phyloP scores from a whole-genome alignment of 73 alveolate genomes.

The Paramecium sexaurelia region DNA sequence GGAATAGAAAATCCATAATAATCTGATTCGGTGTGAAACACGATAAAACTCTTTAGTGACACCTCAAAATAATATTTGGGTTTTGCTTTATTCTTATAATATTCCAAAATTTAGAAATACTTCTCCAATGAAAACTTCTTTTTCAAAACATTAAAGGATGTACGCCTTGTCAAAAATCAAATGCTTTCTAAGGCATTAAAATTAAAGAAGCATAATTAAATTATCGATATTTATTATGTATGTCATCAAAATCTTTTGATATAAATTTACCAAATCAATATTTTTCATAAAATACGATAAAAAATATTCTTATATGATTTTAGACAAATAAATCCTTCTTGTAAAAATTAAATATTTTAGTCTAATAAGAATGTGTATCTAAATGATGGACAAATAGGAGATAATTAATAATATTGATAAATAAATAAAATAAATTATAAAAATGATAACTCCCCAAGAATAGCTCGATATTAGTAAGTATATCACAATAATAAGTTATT shows the following conservation, averaged over 20 bases:
- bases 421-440: background rate
- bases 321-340: background rate
- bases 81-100: background rate
- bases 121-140: constrained; percentile 44
- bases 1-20: background rate
- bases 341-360: too few relatives aligned
- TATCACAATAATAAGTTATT: background rate
- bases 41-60: background rate
- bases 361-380: too few relatives aligned
- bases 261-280: background rate
- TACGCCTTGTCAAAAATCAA: background rate
- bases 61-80: constrained; percentile 22
- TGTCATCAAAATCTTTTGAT: background rate
- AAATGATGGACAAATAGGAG: background rate
- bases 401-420: background rate
- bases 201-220: constrained; percentile 18
- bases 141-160: background rate
- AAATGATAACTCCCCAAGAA: constrained; percentile 47
- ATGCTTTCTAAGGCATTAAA: constrained; percentile 27
- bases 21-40: background rate
- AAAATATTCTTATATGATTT: background rate
- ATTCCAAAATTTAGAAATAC: background rate
- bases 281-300: background rate
- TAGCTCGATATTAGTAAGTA: background rate
- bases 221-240: background rate